Conservation (phyloP, 805 yeast species). For the Metschnikowia shivogae region DNA sequence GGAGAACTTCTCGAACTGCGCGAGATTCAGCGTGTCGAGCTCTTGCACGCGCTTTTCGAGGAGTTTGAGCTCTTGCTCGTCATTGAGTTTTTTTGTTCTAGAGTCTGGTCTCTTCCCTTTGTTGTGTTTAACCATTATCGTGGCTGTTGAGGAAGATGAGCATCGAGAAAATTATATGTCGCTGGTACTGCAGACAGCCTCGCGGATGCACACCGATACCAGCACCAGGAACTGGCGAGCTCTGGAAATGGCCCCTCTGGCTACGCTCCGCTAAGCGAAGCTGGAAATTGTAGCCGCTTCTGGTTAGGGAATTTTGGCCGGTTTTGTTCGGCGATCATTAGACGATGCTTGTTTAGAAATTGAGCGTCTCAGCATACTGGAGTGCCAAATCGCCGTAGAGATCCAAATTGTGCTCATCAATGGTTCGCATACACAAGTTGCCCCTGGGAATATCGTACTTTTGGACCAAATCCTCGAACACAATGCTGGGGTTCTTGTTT, state of each 20-base stretch:
- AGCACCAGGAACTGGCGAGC: too few species aligned
- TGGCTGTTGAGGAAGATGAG: conserved; percentile 8
- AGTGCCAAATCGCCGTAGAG: conserved; percentile 38
- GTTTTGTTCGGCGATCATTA: too few species aligned
- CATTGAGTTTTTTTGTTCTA: conserved; percentile 23
- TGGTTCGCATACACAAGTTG: conserved; percentile 27
- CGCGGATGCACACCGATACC: neutral
- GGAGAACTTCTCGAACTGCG: conserved; percentile 40
- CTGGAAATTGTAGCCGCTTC: too few species aligned
- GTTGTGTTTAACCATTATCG: conserved; percentile 13
- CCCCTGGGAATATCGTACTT: conserved; percentile 41
- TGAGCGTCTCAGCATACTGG: conserved; percentile 39
- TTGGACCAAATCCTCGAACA: conserved; percentile 25
- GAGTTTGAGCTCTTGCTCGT: conserved; percentile 33
- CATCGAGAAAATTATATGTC: conserved; percentile 10
- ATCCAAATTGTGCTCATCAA: conserved; percentile 26
- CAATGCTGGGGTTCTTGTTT: conserved; percentile 8
- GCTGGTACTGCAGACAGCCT: neutral
- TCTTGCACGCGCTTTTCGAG: conserved; percentile 52
- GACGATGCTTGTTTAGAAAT: conserved; percentile 22
- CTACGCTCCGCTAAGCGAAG: too few species aligned
- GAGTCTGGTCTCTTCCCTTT: conserved; percentile 18
- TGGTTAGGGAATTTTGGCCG: too few species aligned
- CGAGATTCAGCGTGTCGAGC: conserved; percentile 36
- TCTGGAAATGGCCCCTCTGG: too few species aligned